phyloP scores from a whole-genome alignment of 371 early-diverging fungal genomes.

The Syncephalastrum sp. region DNA sequence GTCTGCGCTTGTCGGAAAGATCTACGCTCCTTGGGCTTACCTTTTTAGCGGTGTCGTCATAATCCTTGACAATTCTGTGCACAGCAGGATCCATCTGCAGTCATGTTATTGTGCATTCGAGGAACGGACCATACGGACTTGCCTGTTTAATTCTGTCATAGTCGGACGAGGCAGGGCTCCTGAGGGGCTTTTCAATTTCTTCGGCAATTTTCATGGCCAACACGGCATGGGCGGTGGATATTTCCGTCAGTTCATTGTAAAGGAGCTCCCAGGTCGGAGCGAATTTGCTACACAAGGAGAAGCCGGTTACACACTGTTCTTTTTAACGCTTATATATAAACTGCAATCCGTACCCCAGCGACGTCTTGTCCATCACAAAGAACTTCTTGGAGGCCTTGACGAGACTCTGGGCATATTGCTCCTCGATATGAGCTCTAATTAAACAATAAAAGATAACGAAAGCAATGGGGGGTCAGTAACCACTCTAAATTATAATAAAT shows the following conservation, averaged over 20 bases:
- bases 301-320: constrained; percentile 1
- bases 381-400: constrained; percentile 47
- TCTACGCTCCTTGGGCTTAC: constrained; percentile 7
- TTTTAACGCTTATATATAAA: not conserved
- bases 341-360: constrained; percentile 38
- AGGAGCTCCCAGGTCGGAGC: constrained; percentile 40
- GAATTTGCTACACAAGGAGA: constrained; percentile 16
- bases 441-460: not conserved
- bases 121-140: not conserved
- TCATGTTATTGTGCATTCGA: not conserved
- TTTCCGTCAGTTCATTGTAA: constrained; percentile 38
- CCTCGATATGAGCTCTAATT: constrained; percentile 45
- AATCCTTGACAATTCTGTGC: constrained; percentile 41
- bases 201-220: constrained; percentile 39
- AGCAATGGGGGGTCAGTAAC: too few relatives aligned
- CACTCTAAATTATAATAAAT: too few relatives aligned
- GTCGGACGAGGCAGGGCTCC: constrained; percentile 15
- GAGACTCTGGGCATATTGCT: constrained; percentile 47
- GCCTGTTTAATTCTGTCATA: constrained; percentile 16
- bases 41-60: constrained; percentile 29
- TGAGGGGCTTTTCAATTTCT: constrained; percentile 41
- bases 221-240: constrained; percentile 43
- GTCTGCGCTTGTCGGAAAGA: too few relatives aligned
- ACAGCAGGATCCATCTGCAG: constrained; percentile 37
- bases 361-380: constrained; percentile 38